Evolutionary conservation across 2,329 filamentous ascomycete species (phyloP).

Genomic region (Exophiala sideris): DNA sequence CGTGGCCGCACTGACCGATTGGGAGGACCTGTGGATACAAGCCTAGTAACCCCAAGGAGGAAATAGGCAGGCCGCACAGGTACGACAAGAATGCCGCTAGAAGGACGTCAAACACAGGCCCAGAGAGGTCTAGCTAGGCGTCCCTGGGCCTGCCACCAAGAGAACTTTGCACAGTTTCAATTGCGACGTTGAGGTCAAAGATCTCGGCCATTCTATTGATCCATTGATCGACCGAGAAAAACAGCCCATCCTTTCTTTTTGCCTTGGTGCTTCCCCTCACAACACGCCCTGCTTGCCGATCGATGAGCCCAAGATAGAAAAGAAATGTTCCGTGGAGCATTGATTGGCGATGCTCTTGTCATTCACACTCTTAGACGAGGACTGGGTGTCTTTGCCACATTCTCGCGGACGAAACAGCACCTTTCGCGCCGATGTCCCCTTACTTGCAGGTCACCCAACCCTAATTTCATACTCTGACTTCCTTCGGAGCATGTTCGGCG

Average conservation of each 20-base stretch:
- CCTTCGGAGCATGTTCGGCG: background rate
- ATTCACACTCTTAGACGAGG: background rate
- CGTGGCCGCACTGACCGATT: background rate
- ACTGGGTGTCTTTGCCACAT: conserved; percentile 4
- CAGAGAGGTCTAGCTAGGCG: conserved; percentile 2
- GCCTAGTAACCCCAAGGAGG: background rate
- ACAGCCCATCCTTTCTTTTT: background rate
- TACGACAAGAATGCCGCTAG: conserved; percentile 10
- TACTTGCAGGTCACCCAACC: too few species aligned
- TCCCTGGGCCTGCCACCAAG: background rate
- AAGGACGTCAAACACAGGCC: conserved; percentile 7
- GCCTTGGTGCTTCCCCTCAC: background rate
- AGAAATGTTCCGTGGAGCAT: conserved; percentile 2
- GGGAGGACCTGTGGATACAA: background rate
- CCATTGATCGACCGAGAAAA: background rate
- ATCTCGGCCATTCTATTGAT: conserved; percentile 22
- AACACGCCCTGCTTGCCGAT: background rate
- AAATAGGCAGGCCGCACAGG: background rate
- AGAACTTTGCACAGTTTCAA: conserved; percentile 3
- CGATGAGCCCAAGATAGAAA: background rate
- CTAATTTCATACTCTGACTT: background rate
- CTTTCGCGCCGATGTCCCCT: background rate
- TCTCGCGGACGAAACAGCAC: background rate
- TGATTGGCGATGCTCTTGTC: conserved; percentile 8
- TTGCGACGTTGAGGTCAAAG: conserved; percentile 18